phyloP scores from a whole-genome alignment of 2,329 filamentous ascomycete genomes.

The Fusarium subglutinans region DNA sequence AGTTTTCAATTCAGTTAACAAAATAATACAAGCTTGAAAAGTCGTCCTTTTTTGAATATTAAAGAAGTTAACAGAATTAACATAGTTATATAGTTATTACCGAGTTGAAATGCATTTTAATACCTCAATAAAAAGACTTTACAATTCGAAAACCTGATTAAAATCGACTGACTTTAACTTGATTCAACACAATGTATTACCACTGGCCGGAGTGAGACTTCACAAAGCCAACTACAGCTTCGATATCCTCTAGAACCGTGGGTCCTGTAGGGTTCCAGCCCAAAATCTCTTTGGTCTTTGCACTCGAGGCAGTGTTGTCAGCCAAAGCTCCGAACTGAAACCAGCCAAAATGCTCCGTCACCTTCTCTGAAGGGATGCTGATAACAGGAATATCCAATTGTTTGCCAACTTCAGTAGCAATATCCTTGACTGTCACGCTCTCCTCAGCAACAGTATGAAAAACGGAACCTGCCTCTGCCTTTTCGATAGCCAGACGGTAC shows the following conservation, averaged over 20 bases:
- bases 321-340: not conserved
- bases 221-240: not conserved
- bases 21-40: rapidly evolving
- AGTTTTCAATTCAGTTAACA: no score
- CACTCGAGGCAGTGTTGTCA: not conserved
- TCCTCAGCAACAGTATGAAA: not conserved
- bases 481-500: not conserved
- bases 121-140: no score
- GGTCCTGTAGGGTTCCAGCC: not conserved
- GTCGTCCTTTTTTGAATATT: rapidly evolving
- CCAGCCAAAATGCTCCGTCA: not conserved
- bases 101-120: rapidly evolving
- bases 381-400: not conserved
- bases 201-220: not conserved
- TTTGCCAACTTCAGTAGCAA: not conserved
- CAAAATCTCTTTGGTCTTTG: not conserved
- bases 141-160: rapidly evolving
- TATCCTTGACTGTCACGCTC: not conserved
- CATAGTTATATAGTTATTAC: rapidly evolving
- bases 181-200: rapidly evolving
- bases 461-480: not conserved
- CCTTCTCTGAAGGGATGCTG: not conserved
- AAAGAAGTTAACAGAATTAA: no score
- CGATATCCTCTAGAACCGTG: not conserved
- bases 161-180: rapidly evolving